These are phyloP conservation scores for Penicillium fuscoglaucum DNA, from an alignment of 2,329 filamentous ascomycete genomes.

Conservation along the genomic window DNA sequence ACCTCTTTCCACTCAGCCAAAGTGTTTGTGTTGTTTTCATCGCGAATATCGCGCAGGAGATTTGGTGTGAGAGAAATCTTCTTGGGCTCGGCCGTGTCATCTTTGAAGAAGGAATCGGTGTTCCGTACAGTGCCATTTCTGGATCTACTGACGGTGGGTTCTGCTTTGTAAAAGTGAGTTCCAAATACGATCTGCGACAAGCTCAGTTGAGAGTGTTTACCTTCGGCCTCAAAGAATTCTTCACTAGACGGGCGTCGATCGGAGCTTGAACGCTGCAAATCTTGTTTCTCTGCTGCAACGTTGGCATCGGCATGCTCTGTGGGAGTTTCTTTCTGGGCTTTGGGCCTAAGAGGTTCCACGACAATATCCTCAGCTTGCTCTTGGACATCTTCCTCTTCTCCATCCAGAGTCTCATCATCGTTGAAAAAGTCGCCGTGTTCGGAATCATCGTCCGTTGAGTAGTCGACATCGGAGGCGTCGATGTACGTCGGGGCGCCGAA, in stretches of 20 bases:
- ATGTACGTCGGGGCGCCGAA: slow-evolving; percentile 85
- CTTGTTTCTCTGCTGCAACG: slow-evolving; percentile 20
- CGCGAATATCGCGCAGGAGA: slow-evolving; percentile 71
- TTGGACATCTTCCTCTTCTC: slow-evolving; percentile 35
- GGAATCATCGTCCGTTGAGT: slow-evolving; percentile 75
- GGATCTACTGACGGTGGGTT: slow-evolving; percentile 54
- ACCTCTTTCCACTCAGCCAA: slow-evolving; percentile 44
- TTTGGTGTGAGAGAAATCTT: slow-evolving; percentile 97
- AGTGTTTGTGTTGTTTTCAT: slow-evolving; percentile 14
- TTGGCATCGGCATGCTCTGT: slow-evolving; percentile 27
- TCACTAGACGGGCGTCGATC: slow-evolving; percentile 59
- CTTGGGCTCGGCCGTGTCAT: slow-evolving; percentile 90
- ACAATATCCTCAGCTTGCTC: slow-evolving; percentile 43
- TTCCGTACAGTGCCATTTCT: slow-evolving; percentile 85
- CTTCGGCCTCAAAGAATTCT: slow-evolving; percentile 60
- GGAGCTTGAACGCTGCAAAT: slow-evolving; percentile 32
- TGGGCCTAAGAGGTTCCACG: slow-evolving; percentile 48
- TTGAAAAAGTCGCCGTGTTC: slow-evolving; percentile 50
- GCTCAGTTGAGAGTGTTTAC: slow-evolving; percentile 27
- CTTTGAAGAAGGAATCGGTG: slow-evolving; percentile 96
- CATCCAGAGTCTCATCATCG: slow-evolving; percentile 50
- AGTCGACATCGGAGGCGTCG: slow-evolving; percentile 83
- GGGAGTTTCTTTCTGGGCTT: slow-evolving; percentile 40
- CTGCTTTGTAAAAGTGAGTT: slow-evolving; percentile 26
- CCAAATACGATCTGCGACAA: not conserved